Evolutionary conservation across 2,329 filamentous ascomycete genomes (phyloP), one percentile per base, ranked within the genome.

Genomic region (Fusarium sp.): DNA sequence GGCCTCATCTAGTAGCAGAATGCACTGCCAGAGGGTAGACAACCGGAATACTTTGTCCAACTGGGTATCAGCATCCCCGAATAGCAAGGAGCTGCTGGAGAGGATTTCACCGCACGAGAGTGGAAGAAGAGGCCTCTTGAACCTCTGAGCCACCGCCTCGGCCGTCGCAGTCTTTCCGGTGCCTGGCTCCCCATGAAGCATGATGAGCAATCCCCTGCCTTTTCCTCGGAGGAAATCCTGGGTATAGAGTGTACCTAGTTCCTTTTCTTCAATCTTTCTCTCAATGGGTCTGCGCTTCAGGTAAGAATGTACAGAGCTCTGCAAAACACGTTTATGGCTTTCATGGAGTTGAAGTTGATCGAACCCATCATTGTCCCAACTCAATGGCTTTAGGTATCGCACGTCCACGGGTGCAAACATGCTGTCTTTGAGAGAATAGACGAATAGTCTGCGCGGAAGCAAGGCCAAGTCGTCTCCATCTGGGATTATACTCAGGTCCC

Each of bases 141-240:
- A 53, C 11, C 9, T 28, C 28, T 47, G 43, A 4, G 51, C 35
- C 7, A 47, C 43, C 22, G 51, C 42, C 9, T 53, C 52, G 6
- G 52, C 52, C 3, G 52, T 55, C 5, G 38, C 39, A 5, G 52
- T 55, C 19, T 55, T 55, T 6, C 52, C 52, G 6, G 32, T 43
- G 2, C 52, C 52, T 5, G 52, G 52, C 12, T 49, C 52, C 9
- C 52, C 52, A 12, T 55, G 52, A 6, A 55, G 39, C 38, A 55
- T 38, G 15, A 49, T 49, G 12, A 55, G 34, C 7, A 53, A 26
- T 3, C 53, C 53, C 6, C 47, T 38, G 3, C 53, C 53, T 38
- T 56, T 56, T 5, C 53, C 46, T 5, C n/a, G 22, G 7, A 56
- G 49, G 4, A 56, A 41, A 28, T 56, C 53, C 13, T 56, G 41